phyloP scores from a whole-genome alignment of 352 stramenopile species.

The Pythium oligandrum region DNA sequence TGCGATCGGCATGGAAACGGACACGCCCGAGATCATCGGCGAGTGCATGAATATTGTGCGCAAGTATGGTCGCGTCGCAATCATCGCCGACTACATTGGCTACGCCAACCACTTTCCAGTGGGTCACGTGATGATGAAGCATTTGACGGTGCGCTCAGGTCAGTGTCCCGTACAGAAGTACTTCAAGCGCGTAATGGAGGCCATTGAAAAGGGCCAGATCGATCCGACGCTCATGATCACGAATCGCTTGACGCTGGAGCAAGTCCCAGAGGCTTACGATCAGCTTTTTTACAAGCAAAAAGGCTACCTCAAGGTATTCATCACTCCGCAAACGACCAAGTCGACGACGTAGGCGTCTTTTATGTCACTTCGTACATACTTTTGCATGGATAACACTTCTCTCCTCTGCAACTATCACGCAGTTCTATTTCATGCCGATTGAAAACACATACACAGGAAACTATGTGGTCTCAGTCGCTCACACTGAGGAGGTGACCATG shows the following conservation, averaged over 20 bases:
- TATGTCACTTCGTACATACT: no score
- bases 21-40: slow-evolving; percentile 19
- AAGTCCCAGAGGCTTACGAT: slow-evolving; percentile 24
- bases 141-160: slow-evolving; percentile 27
- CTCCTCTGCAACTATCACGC: no score
- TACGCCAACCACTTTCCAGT: slow-evolving; percentile 29
- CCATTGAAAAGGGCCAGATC: slow-evolving; percentile 18
- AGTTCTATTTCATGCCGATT: no score
- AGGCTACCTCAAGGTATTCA: slow-evolving; percentile 30
- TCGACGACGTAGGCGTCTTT: no score
- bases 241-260: slow-evolving; percentile 20
- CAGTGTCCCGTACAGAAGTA: slow-evolving; percentile 26
- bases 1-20: slow-evolving; percentile 18
- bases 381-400: no score
- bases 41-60: slow-evolving; percentile 17
- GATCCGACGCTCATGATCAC: slow-evolving; percentile 25
- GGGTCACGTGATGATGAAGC: slow-evolving; percentile 35
- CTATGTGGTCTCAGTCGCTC: no score
- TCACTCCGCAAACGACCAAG: not conserved
- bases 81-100: slow-evolving; percentile 32
- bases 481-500: no score
- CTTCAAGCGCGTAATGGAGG: slow-evolving; percentile 24
- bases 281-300: slow-evolving; percentile 23
- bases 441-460: no score
- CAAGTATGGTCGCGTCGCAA: slow-evolving; percentile 22